phyloP scores from a whole-genome alignment of 768 basidiomycete genomes.

The Pilatotrama ljubarskyi region DNA sequence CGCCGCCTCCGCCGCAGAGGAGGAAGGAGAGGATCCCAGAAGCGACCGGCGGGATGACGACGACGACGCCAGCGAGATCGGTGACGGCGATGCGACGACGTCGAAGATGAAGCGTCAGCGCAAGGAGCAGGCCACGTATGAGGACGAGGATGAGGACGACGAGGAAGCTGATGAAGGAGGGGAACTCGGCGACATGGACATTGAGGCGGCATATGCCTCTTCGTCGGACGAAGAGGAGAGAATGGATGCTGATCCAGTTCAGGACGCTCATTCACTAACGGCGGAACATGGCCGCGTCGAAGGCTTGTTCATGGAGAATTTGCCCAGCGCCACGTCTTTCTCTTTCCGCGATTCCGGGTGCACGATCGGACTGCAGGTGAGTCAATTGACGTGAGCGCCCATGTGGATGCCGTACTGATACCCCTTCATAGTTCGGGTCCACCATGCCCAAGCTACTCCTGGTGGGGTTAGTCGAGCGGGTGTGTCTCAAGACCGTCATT shows the following conservation, averaged over 20 bases:
- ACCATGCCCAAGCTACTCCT: slow-evolving; percentile 91
- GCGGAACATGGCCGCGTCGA: slow-evolving; percentile 46
- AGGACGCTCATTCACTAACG: slow-evolving; percentile 31
- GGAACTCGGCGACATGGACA: slow-evolving; percentile 53
- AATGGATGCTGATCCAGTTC: slow-evolving; percentile 34
- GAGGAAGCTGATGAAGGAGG: slow-evolving; percentile 51
- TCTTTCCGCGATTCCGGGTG: slow-evolving; percentile 65
- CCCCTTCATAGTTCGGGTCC: slow-evolving; percentile 64
- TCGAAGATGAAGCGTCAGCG: slow-evolving; percentile 71
- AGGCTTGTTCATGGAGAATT: slow-evolving; percentile 53
- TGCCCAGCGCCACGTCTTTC: slow-evolving; percentile 73
- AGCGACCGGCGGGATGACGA: slow-evolving; percentile 43
- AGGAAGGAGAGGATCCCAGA: slow-evolving; percentile 47
- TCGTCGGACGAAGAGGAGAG: slow-evolving; percentile 40
- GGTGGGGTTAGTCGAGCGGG: slow-evolving; percentile 89
- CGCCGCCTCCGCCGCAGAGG: slow-evolving; percentile 50
- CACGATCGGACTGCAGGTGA: slow-evolving; percentile 81
- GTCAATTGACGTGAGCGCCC: slow-evolving; percentile 27
- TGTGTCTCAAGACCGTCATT: slow-evolving; percentile 80
- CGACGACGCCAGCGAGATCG: slow-evolving; percentile 74
- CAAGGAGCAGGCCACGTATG: slow-evolving; percentile 77
- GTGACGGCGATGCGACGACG: slow-evolving; percentile 81
- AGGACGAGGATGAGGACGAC: slow-evolving; percentile 64
- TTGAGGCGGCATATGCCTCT: slow-evolving; percentile 64
- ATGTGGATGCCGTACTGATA: slow-evolving; percentile 4